A percentile compares a stretch with the other conserved stretches of the same genome.
Evolutionary conservation across 2,329 filamentous ascomycete species (phyloP).

Genomic region (Aspergillus novofumigatus): DNA sequence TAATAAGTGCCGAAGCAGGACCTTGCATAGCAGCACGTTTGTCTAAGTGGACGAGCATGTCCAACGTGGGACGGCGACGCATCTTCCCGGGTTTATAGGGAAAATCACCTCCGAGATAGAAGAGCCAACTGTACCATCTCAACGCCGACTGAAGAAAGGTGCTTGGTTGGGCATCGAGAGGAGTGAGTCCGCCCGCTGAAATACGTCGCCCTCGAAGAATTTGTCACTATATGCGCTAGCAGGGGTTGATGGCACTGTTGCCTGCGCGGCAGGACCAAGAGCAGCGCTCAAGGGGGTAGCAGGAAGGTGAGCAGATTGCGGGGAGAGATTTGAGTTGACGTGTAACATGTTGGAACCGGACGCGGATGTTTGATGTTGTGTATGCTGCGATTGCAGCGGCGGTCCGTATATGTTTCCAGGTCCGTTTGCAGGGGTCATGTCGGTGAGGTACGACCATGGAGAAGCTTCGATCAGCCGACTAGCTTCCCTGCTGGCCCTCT

Average conservation of each 20-base stretch:
- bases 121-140: constrained; percentile 5
- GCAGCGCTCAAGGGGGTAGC: constrained; percentile 88
- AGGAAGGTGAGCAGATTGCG: constrained; percentile 59
- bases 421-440: constrained; percentile 32
- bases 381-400: constrained; percentile 28
- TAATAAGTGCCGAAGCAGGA: not conserved
- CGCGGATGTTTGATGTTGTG: constrained; percentile 29
- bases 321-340: constrained; percentile 32
- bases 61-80: not conserved
- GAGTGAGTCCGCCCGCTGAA: constrained; percentile 46
- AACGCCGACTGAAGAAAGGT: constrained; percentile 40
- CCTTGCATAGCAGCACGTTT: not conserved
- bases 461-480: constrained; percentile 66
- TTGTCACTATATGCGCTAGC: constrained; percentile 46
- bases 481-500: constrained; percentile 77
- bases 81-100: not conserved
- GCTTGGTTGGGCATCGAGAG: constrained; percentile 42
- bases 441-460: constrained; percentile 57
- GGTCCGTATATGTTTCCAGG: constrained; percentile 33
- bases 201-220: constrained; percentile 48
- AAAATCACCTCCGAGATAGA: not conserved
- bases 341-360: constrained; percentile 23
- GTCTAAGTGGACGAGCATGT: not conserved
- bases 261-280: constrained; percentile 82
- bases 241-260: constrained; percentile 68